Evolutionary conservation across 2,329 filamentous ascomycete genomes (phyloP).

Genomic region (Coccinonectria pachysandricola): DNA sequence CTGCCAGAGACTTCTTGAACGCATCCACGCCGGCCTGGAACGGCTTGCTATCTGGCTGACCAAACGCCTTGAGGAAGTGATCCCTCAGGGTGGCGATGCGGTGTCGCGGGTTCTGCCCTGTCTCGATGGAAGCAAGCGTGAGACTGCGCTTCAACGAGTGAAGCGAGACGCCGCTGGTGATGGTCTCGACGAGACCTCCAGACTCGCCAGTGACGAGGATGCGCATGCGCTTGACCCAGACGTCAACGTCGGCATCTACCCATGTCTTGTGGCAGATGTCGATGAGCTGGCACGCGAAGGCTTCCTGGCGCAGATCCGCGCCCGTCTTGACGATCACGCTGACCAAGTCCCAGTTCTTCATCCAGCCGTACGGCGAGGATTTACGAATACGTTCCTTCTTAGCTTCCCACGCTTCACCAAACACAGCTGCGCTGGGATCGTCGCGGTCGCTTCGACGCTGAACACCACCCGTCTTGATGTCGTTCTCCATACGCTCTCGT

Average conservation of each 20-base stretch:
- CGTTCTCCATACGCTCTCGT: constrained; percentile 78
- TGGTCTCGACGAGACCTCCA: constrained; percentile 76
- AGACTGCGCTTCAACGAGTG: constrained; percentile 76
- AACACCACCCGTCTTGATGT: constrained; percentile 76
- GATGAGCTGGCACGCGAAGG: constrained; percentile 79
- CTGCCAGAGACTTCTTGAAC: constrained; percentile 72
- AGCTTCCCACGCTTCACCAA: constrained; percentile 75
- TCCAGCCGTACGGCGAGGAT: constrained; percentile 76
- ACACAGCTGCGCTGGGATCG: constrained; percentile 75
- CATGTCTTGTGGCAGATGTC: constrained; percentile 74
- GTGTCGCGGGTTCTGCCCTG: constrained; percentile 61
- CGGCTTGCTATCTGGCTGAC: constrained; percentile 54
- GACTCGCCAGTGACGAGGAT: constrained; percentile 79
- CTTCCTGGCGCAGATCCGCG: constrained; percentile 72
- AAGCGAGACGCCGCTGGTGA: constrained; percentile 79
- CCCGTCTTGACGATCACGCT: constrained; percentile 85
- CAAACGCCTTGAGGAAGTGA: constrained; percentile 74
- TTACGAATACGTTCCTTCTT: constrained; percentile 78
- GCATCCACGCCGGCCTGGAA: constrained; percentile 65
- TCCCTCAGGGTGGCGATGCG: constrained; percentile 73
- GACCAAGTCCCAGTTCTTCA: constrained; percentile 82
- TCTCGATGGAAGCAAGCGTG: constrained; percentile 63
- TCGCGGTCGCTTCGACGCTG: constrained; percentile 73
- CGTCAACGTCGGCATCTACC: constrained; percentile 60
- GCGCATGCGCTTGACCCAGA: constrained; percentile 86